Evolutionary conservation across 192 early-diverging fungal species (phyloP), one percentile per base, ranked within the genome.

Genomic region (Coemansia sp.): DNA sequence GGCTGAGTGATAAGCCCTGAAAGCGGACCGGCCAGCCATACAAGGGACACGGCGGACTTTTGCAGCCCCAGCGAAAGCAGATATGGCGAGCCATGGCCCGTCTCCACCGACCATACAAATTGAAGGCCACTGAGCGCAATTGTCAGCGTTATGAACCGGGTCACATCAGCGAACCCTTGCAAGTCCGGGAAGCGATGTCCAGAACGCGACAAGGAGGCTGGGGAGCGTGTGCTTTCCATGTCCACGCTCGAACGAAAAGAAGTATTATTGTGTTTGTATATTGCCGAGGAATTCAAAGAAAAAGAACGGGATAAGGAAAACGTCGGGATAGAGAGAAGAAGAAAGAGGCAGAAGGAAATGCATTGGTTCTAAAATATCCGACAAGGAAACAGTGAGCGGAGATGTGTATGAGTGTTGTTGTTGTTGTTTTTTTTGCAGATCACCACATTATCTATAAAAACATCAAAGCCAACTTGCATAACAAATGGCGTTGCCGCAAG

Each of bases 21-120:
- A n/a, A 94, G 75, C 44, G 93, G 93, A 7, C 93, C 93, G 3
- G 94, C 94, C 60, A 99, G 84, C 97, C 97, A 99, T 10, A 99
- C 97, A 40, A 98, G 78, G 44, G 94, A 93, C 64, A 91, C 89
- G 42, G 91, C 78, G 12, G 93, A 85, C 74, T 92, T 91, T 17
- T 90, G 85, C 51, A 99, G 71, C 0, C 91, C 93, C 17, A 99
- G 86, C 1, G 90, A 87, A 39, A 92, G 85, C 55, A 99, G 76
- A 68, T 94, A 94, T 16, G 92, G 93, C 17, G 96, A 93, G 8
- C 94, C 94, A 54, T 72, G 83, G 13, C 76, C 84, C 1, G 72
- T 83, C 56, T 85, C 84, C 1, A 85, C 80, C 2, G 80, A 72
- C 84, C 84, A 85, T 46, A 51, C 73, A 50, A 85, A 79, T 64